Evolutionary conservation across 2,329 filamentous ascomycete species (phyloP), one percentile per base, ranked within the genome.

Genomic region (Fusarium secorum): DNA sequence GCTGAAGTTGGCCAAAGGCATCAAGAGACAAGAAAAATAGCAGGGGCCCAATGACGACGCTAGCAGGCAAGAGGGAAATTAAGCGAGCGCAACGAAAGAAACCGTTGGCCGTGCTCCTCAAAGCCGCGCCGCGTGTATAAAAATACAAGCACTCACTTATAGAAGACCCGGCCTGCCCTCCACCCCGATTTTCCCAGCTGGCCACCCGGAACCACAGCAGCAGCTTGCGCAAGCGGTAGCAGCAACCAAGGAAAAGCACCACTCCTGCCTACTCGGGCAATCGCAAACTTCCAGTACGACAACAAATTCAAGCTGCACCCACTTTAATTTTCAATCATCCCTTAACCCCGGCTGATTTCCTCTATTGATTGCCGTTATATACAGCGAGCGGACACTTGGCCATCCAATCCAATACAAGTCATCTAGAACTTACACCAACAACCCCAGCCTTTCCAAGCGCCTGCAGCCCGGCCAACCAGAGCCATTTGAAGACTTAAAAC

Each of bases 61-160:
- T 79, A 79, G 71, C 66, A 75, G 74, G 70, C 74, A 78, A 76
- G 73, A 78, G 74, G 78, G 78, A 79, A 78, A 79, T 79, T 80
- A 80, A 78, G 79, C 79, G 79, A 80, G 75, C 68, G 57, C 72
- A 76, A 68, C 71, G 72, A 72, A 75, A 72, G 74, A 78, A 78
- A 76, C 77, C 74, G 79, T 80, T 80, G 79, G 79, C 74, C 70
- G 74, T 72, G 69, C 69, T 74, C 60, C 49, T 66, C 60, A 68
- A 73, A 71, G 67, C 73, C 71, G 75, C 72, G 75, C 71, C 76
- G 75, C 80, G 80, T 82, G 81, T 83, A 83, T 83, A 83, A 83
- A 83, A 83, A 80, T 82, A 81, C 79, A 82, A 76, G 78, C 76
- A 79, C 77, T 79, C 79, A 81, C 80, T 81, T 81, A 83, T 82